Evolutionary conservation across 2,329 filamentous ascomycete species (phyloP).

Genomic region (Aureobasidium sp.): DNA sequence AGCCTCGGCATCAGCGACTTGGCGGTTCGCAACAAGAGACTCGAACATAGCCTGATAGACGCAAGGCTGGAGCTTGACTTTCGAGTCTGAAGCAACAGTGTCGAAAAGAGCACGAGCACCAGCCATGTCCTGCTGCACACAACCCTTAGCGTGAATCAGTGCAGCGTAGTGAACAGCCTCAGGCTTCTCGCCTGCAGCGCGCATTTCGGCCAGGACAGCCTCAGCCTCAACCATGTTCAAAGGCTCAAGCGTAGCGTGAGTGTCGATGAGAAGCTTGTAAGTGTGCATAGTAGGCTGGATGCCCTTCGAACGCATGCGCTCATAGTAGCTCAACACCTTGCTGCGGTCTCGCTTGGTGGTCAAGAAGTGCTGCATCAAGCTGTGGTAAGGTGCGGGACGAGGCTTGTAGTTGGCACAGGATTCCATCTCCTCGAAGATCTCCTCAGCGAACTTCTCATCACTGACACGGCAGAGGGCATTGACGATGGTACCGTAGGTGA

Average conservation of each 20-base stretch:
- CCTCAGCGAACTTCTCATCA: conserved; percentile 94
- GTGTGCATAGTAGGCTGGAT: conserved; percentile 93
- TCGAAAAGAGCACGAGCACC: conserved; percentile 79
- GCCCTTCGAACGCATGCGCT: conserved; percentile 80
- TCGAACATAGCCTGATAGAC: conserved; percentile 97
- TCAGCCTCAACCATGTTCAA: conserved; percentile 84
- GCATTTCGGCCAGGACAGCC: conserved; percentile 71
- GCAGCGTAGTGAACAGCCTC: conserved; percentile 95
- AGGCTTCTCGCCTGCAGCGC: conserved; percentile 62
- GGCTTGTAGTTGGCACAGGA: conserved; percentile 98
- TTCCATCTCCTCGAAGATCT: conserved; percentile 99
- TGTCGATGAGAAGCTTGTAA: conserved; percentile 94
- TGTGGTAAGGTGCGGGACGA: conserved; percentile 94
- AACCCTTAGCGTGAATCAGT: conserved; percentile 91
- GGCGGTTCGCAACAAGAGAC: conserved; percentile 90
- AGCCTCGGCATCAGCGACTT: conserved; percentile 66
- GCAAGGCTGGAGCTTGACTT: conserved; percentile 68
- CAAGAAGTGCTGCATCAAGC: conserved; percentile 98
- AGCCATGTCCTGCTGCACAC: conserved; percentile 83
- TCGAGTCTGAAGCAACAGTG: conserved; percentile 60
- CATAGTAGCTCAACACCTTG: conserved; percentile 91
- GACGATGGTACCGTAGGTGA: conserved; percentile 97
- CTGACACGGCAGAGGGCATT: conserved; percentile 96
- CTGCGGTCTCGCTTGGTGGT: conserved; percentile 92
- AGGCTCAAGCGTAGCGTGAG: conserved; percentile 87